phyloP scores from a whole-genome alignment of 176 grass and related monocot species.

The Raddia guianensis region DNA sequence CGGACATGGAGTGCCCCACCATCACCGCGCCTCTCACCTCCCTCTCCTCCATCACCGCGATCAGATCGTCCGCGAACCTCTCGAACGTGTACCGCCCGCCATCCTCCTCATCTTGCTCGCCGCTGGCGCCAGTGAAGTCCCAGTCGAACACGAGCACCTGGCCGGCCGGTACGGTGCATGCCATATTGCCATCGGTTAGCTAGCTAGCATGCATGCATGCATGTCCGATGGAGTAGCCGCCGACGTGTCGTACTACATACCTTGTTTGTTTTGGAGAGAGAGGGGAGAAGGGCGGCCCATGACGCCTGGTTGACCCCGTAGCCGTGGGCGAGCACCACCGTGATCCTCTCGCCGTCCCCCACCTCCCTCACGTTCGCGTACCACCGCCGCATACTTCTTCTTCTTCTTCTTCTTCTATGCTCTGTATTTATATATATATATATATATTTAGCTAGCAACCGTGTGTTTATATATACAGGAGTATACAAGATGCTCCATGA shows the following conservation, averaged over 20 bases:
- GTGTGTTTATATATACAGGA: too few species aligned
- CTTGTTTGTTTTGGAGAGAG: slow-evolving; percentile 33
- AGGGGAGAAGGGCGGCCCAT: slow-evolving; percentile 63
- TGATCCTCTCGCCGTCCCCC: slow-evolving; percentile 36
- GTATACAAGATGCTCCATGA: too few species aligned
- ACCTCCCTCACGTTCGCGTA: slow-evolving; percentile 54
- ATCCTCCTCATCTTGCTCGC: not conserved
- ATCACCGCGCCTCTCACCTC: slow-evolving; percentile 37
- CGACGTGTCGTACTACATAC: not conserved
- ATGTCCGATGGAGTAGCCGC: not conserved
- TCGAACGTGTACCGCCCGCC: slow-evolving; percentile 41
- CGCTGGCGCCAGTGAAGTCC: slow-evolving; percentile 50
- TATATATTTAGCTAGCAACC: too few species aligned
- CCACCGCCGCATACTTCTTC: slow-evolving; percentile 18
- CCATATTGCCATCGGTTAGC: too few species aligned
- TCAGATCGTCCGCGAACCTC: slow-evolving; percentile 60
- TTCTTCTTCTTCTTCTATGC: not conserved
- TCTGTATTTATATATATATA: too few species aligned
- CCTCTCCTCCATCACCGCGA: slow-evolving; percentile 60
- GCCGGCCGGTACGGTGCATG: not conserved
- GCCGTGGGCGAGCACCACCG: slow-evolving; percentile 73
- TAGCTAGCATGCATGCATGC: too few species aligned
- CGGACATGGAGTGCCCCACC: slow-evolving; percentile 79
- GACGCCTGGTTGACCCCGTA: slow-evolving; percentile 63
- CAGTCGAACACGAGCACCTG: slow-evolving; percentile 80